Evolutionary conservation across 1,284 basidiomycete genomes (phyloP), one percentile per base, ranked within the genome.

Genomic region (Testicularia cyperi): DNA sequence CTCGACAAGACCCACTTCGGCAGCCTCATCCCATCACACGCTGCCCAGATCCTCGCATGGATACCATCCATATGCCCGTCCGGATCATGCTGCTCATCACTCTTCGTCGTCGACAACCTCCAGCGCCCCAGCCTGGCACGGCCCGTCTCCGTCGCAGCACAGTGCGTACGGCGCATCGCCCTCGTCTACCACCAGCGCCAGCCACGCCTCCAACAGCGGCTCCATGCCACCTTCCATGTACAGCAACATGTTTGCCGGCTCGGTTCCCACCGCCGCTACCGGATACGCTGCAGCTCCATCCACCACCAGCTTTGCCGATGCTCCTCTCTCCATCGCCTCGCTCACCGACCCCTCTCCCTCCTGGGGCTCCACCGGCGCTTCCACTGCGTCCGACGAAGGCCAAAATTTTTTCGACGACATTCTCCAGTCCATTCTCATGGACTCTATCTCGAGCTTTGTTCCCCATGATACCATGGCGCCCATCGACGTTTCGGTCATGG

Each of bases 361-460:
- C 10, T 60, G 56, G 56, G 42, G 46, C 4, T 48, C 48, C 16
- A 48, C 48, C 41, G 48, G 39, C 24, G 44, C 56, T 14, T 48
- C 48, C 38, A 43, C 56, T 27, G 48, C 36, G 19, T 49, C 56
- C n/a, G 49, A 53, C 15, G 56, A 60, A 33, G 42, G 24, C 2
- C 56, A 60, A 22, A 60, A 45, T 39, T 60, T 62, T n/a, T 56
- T 62, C n/a, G 57, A 62, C 28, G 57, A 62, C 25, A 62, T 62
- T 9, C 40, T 62, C 2, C 52, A 62, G 15, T 62, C 57, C 10
- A 62, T 62, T 6, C 52, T 62, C 16, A 60, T 62, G 57, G 57
- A 62, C 21, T 62, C 57, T 18, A 62, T 55, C 38, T 55, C 57
- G 14, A 56, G 38, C 26, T 56, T 62, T 20, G 47, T 62, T 5